Evolutionary conservation across 176 grass and related monocot species (phyloP).

Genomic region (Bonia amplexicaulis): DNA sequence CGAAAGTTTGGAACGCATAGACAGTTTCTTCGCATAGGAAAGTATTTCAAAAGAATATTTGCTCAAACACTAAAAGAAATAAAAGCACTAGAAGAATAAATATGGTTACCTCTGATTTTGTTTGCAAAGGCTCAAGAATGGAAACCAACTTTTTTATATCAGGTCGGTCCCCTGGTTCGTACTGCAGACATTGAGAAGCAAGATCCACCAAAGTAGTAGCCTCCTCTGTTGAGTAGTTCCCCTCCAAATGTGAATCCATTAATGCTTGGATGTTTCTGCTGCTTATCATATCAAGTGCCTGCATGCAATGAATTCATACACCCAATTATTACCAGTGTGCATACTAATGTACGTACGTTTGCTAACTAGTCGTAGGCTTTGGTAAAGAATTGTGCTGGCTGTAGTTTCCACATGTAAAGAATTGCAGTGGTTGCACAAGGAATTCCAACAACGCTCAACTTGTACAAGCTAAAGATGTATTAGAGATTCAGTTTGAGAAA

Average conservation of each 20-base stretch:
- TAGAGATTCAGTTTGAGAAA: constrained; percentile 10
- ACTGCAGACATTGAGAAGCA: constrained; percentile 85
- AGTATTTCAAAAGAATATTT: background rate
- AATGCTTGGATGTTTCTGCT: constrained; percentile 71
- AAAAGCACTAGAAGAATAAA: background rate
- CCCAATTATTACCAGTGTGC: constrained; percentile 7
- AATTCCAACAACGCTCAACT: background rate
- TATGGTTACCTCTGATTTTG: constrained; percentile 60
- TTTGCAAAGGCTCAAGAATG: constrained; percentile 69
- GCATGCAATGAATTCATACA: constrained; percentile 5
- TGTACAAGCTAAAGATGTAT: background rate
- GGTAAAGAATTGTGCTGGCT: background rate
- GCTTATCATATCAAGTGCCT: constrained; percentile 91
- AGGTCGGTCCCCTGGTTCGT: constrained; percentile 75
- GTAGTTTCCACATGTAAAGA: background rate
- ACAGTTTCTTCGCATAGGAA: background rate
- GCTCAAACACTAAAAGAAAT: background rate
- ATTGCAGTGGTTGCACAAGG: background rate
- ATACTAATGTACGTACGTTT: background rate
- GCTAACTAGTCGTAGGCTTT: background rate
- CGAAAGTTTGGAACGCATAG: background rate
- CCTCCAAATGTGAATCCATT: constrained; percentile 95
- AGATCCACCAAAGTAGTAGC: constrained; percentile 82
- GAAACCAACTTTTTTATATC: constrained; percentile 72
- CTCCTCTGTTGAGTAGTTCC: constrained; percentile 74